Percentiles rank a stretch among this genome's conserved stretches.
These are phyloP conservation scores for Talaromyces islandicus DNA, from an alignment of 2,329 filamentous ascomycete species.

Conservation along the genomic window DNA sequence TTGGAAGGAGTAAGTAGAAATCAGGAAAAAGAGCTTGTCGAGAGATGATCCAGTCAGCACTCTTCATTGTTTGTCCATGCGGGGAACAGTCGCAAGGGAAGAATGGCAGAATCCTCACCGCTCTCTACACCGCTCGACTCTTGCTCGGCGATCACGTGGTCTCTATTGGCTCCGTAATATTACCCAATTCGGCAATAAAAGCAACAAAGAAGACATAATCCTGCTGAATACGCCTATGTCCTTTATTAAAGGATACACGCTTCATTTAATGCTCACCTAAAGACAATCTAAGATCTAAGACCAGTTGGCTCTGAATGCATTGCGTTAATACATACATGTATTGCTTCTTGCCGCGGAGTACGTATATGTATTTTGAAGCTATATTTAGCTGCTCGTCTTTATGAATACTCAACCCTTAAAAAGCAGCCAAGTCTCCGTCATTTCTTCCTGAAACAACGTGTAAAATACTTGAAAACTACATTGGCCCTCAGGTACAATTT, in stretches of 20 bases:
- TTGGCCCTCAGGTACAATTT: not conserved
- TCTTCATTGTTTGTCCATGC: not conserved
- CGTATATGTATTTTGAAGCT: too few species aligned
- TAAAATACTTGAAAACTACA: not conserved
- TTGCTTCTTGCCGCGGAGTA: too few species aligned
- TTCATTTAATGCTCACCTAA: too few species aligned
- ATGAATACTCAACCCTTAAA: too few species aligned
- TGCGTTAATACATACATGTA: not conserved
- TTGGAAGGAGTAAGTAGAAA: too few species aligned
- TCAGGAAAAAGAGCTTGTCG: not conserved
- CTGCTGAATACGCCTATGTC: not conserved
- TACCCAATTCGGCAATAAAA: not conserved
- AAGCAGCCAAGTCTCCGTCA: not conserved
- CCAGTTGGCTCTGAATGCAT: not conserved
- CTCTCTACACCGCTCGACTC: not conserved
- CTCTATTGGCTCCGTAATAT: not conserved
- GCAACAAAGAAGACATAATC: not conserved
- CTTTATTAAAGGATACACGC: too few species aligned
- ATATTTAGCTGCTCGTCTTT: too few species aligned
- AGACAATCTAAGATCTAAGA: not conserved
- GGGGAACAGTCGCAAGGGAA: not conserved
- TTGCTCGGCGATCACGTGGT: not conserved
- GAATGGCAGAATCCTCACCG: constrained; percentile 4
- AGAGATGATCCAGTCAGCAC: not conserved
- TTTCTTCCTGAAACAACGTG: not conserved